Evolutionary conservation across 441 rosid species (phyloP).

Genomic region (Gossypium aridum): DNA sequence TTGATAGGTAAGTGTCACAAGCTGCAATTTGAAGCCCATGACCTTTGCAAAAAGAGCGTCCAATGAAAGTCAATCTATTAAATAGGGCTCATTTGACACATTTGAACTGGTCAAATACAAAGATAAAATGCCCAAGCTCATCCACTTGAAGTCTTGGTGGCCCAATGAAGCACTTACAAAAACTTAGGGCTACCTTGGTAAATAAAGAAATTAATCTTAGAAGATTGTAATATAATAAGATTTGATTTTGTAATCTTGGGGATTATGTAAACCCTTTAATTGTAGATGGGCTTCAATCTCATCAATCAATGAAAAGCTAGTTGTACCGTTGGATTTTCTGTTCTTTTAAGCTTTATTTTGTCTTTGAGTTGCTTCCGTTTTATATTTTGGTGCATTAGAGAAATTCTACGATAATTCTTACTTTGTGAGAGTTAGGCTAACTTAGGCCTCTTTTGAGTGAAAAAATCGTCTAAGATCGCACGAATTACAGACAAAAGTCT

Average conservation of each 20-base stretch:
- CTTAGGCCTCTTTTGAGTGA: background rate
- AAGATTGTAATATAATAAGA: background rate
- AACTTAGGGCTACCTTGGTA: background rate
- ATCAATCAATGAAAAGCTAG: too few species aligned
- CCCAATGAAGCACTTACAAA: background rate
- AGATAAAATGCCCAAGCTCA: background rate
- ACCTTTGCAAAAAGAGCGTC: background rate
- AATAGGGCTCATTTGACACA: background rate
- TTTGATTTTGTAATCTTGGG: background rate
- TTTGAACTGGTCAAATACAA: too few species aligned
- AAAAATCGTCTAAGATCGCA: background rate
- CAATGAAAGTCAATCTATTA: background rate
- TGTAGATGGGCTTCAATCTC: too few species aligned
- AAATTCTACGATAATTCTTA: background rate
- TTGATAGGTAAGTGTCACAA: background rate
- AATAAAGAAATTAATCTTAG: background rate
- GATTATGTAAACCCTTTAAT: background rate
- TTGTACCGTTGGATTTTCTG: too few species aligned
- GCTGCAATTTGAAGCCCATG: background rate
- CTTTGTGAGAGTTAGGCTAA: background rate
- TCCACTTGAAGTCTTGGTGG: background rate
- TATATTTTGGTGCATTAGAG: background rate
- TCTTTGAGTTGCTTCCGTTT: too few species aligned
- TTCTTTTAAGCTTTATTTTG: background rate
- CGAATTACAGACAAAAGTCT: background rate